Base-by-base conservation (phyloP, 2,329 filamentous ascomycete genomes). In the Fragosphaeria purpurea region DNA sequence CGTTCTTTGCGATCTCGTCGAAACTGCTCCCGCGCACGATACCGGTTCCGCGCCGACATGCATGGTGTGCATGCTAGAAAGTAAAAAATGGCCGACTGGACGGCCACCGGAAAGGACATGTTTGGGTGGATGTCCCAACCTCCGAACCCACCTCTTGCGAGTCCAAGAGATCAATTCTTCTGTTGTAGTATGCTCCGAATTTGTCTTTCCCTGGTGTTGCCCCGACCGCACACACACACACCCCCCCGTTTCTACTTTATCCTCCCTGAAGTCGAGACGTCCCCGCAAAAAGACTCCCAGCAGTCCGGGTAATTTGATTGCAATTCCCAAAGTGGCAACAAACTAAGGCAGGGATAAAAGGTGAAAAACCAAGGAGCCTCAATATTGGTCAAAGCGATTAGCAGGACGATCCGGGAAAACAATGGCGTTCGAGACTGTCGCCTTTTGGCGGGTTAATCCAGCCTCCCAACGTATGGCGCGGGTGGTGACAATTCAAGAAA, bases 51-150 rank as follows among this genome's bases (percentile, higher is more conserved):
- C 54, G 84, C 77, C 58, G 86, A 79, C 51, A 82, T 75, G 69
- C 89, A 96, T 67, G 86, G 86, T 55, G 84, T 82, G 63, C 86
- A 91, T 50, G 85, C 85, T 53, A 85, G 70, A 57, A 88, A 75
- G 70, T 87, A 88, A 72, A 89, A 90, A 63, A 87, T 70, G 57
- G 83, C 84, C 48, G 85, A 89, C 66, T 88, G 86, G 35, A 88
- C 71, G 60, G 79, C 80, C 53, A 79, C 72, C 51, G 71, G 69
- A 56, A 82, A 69, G 53, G 74, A 74, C 74, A 77, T 77, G 50
- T 10, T 54, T 22, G 22, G 22, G 44, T 10, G n/a, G 37, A 8
- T 13, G 43, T 32, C 13, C 11, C 44, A 22, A 11, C 12, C n/a
- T 46, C 37, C 12, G 46, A 7, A 37, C 35, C 7, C 35, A 37